Evolutionary conservation across 345 rosid genomes (phyloP).

Genomic region (Heritiera fomes): DNA sequence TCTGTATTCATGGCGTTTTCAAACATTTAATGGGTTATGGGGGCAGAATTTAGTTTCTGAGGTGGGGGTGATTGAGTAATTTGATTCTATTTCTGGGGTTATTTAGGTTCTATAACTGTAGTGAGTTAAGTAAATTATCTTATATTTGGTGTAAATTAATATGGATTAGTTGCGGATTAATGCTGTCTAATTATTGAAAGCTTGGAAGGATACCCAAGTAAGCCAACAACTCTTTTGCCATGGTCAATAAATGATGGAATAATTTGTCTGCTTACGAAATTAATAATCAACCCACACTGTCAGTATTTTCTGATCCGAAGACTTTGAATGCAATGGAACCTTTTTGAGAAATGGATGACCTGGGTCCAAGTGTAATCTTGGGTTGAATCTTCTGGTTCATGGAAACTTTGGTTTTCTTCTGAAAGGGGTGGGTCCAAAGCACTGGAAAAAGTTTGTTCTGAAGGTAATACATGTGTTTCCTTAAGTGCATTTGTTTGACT

Average conservation of each 20-base stretch:
- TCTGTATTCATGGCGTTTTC: conserved; percentile 22
- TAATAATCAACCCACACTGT: conserved; percentile 5
- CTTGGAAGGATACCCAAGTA: conserved; percentile 2
- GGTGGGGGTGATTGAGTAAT: neutral
- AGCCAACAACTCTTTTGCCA: conserved; percentile 7
- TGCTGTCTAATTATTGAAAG: neutral
- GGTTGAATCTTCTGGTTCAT: conserved; percentile 14
- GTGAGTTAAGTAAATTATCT: neutral
- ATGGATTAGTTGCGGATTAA: conserved; percentile 2
- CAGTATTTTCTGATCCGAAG: conserved; percentile 10
- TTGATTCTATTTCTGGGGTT: conserved; percentile 21
- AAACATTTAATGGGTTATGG: conserved; percentile 21
- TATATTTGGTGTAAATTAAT: neutral
- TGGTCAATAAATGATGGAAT: neutral
- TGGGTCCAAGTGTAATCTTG: conserved; percentile 1
- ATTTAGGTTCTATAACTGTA: conserved; percentile 5
- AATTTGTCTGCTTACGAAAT: neutral
- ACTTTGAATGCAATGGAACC: conserved; percentile 7
- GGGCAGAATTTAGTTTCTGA: conserved; percentile 11
- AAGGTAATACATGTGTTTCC: conserved; percentile 22
- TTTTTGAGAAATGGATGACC: conserved; percentile 8
- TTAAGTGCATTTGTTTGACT: conserved; percentile 27
- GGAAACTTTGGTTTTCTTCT: conserved; percentile 29
- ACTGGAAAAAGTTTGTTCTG: conserved; percentile 23
- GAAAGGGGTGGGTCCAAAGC: conserved; percentile 33